Base-by-base conservation (phyloP, 1,139 yeast species). In the Magnusiomyces magnusii region DNA sequence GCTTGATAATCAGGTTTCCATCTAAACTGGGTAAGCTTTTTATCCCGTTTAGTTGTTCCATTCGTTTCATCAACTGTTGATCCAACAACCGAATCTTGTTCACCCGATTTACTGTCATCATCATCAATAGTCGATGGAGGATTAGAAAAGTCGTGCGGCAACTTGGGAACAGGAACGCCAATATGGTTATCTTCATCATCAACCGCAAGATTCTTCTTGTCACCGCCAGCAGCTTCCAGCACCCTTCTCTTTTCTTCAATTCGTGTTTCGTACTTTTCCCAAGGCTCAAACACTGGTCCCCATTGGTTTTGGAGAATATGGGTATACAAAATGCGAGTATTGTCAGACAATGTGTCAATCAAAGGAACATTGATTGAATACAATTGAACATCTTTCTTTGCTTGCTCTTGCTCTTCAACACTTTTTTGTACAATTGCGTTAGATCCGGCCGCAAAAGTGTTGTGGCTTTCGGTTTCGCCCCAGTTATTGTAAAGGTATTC, bases 351-450 rank as follows among this genome's bases (percentile, higher is more conserved):
- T 1, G 77, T 73, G 7, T 78, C 78, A 23, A 78, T 76, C 58
- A 93, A 76, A 1, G 99, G 99, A 1, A 93, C 80, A 69, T 93
- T 93, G 53, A 93, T 76, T n/a, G 92, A 80, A 71, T 87, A 93
- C 51, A 92, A 73, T 66, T 93, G 96, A 1, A 83, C 83, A 1
- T 72, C 73, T 17, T 27, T 27, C 21, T 27, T 24, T 17, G 1
- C 69, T 21, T 23, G 49, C 13, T 17, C 49, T 17, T 21, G 49
- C 27, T 19, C 49, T 41, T 41, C 47, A 13, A 15, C 21, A 5
- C 19, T 10, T n/a, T 41, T 41, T 5, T 41, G 17, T 7, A 5
- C 19, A 17, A 41, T 41, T 10, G 10, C 47, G 5, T 10, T 10
- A 15, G 21, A 13, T n/a, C 9, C 10, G 5, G 21, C 21, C 17